These are phyloP conservation scores for Hawksworthiomyces lignivorus DNA, from an alignment of 2,329 filamentous ascomycete species.

Conservation along the genomic window DNA sequence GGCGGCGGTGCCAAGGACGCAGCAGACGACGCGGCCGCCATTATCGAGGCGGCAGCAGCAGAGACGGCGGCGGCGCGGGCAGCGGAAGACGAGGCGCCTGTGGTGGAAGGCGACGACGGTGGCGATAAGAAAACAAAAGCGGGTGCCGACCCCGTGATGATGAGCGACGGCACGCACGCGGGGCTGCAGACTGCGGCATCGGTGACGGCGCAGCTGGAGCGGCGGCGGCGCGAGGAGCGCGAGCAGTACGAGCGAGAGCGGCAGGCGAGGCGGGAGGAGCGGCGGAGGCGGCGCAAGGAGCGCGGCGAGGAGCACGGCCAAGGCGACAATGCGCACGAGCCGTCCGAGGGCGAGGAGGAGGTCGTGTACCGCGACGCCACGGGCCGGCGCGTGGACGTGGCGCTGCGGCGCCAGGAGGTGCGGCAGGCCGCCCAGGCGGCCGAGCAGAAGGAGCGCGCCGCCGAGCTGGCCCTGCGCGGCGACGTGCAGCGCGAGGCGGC, in stretches of 20 bases:
- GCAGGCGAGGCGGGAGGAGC: conserved; percentile 14
- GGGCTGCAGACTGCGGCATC: conserved; percentile 79
- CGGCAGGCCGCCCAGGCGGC: conserved; percentile 57
- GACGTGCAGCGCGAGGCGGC: conserved; percentile 73
- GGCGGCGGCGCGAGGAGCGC: conserved; percentile 36
- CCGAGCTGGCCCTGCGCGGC: conserved; percentile 66
- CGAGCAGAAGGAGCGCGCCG: conserved; percentile 61
- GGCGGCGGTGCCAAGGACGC: conserved; percentile 32
- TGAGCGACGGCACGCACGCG: conserved; percentile 82
- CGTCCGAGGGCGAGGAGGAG: conserved; percentile 48
- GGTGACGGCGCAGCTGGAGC: conserved; percentile 61
- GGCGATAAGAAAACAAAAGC: conserved; percentile 30
- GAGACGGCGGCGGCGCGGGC: conserved; percentile 50
- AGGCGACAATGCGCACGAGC: conserved; percentile 59
- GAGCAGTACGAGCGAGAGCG: conserved; percentile 24
- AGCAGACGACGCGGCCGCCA: conserved; percentile 67
- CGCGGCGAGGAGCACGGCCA: conserved; percentile 88
- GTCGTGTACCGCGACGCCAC: conserved; percentile 95
- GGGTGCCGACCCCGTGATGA: conserved; percentile 42
- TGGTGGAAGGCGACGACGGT: conserved; percentile 42
- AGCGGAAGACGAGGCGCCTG: conserved; percentile 42
- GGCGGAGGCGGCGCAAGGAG: conserved; percentile 29
- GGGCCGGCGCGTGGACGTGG: conserved; percentile 86
- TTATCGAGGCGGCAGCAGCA: conserved; percentile 63
- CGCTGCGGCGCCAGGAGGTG: conserved; percentile 82